Conservation (phyloP, 164 flowering plant species). For the Macadamia tetraphylla region DNA sequence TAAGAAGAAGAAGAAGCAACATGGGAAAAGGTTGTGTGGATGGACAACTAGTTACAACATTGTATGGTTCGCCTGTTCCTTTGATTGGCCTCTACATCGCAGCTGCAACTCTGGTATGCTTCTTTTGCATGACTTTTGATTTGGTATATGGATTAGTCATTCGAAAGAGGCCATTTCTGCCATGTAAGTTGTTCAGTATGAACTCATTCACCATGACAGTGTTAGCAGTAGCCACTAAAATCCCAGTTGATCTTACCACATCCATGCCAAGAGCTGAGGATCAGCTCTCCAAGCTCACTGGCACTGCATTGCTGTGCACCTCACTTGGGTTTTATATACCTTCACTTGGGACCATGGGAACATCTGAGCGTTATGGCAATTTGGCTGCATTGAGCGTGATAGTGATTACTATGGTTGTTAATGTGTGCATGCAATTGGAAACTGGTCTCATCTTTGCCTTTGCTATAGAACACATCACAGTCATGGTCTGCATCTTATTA, state of each 20-base stretch:
- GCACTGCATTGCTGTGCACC: slow-evolving; percentile 9
- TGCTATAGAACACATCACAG: not conserved
- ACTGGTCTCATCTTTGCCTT: slow-evolving; percentile 9
- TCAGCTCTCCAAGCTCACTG: slow-evolving; percentile 14
- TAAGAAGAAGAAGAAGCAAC: too few relatives aligned
- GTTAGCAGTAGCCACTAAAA: slow-evolving; percentile 14
- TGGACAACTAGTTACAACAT: not conserved
- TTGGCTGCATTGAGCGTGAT: slow-evolving; percentile 10
- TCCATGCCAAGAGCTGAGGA: slow-evolving; percentile 7
- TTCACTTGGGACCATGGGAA: slow-evolving; percentile 1
- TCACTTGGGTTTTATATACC: slow-evolving; percentile 4
- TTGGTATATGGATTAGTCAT: not conserved
- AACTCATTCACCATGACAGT: slow-evolving; percentile 11
- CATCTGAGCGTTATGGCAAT: not conserved
- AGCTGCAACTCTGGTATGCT: slow-evolving; percentile 3
- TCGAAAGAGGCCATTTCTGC: slow-evolving; percentile 9
- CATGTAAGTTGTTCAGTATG: slow-evolving; percentile 9
- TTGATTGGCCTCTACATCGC: slow-evolving; percentile 8
- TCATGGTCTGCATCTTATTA: slow-evolving; percentile 1
- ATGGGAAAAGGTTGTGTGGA: not conserved
- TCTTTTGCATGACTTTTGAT: not conserved
- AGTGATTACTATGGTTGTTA: slow-evolving; percentile 10
- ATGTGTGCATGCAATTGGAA: slow-evolving; percentile 11
- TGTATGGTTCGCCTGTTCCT: not conserved
- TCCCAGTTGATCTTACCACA: slow-evolving; percentile 12